Percentiles rank a stretch among this genome's conserved stretches.
Conservation (phyloP, 202 grass and related monocot genomes). For the Alloteropsis angusta region DNA sequence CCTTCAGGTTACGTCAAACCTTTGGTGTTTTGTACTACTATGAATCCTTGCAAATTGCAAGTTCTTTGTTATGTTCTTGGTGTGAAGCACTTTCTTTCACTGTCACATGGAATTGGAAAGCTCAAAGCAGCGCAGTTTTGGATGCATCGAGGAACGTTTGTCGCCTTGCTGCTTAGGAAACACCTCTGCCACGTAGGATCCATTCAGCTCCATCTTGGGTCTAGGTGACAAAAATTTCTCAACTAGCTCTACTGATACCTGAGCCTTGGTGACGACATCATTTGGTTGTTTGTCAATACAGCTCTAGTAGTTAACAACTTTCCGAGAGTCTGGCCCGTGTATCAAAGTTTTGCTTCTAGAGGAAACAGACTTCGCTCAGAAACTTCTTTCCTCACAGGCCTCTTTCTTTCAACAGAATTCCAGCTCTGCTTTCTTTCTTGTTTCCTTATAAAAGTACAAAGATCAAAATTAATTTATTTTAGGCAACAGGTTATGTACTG, state of each 20-base stretch:
- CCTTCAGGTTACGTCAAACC: constrained; percentile 35
- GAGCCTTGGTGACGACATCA: not conserved
- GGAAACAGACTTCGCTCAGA: not conserved
- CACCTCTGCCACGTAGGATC: not conserved
- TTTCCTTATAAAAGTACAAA: not conserved
- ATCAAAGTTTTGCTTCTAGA: constrained; percentile 14
- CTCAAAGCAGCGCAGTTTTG: not conserved
- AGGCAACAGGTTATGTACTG: not conserved
- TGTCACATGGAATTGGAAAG: not conserved
- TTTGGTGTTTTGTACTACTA: not conserved
- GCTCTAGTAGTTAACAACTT: not conserved
- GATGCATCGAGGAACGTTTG: not conserved
- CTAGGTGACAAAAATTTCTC: not conserved
- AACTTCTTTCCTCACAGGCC: not conserved
- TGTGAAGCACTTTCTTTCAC: not conserved
- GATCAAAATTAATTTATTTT: not conserved
- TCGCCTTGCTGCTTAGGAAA: not conserved
- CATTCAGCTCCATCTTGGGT: not conserved
- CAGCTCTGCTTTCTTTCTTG: not conserved
- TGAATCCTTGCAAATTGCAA: not conserved
- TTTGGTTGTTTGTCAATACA: not conserved
- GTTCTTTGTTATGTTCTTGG: not conserved
- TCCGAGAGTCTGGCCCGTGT: not conserved
- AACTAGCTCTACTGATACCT: not conserved
- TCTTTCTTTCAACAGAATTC: not conserved